These are phyloP conservation scores for Capniomyces stellatus DNA, from an alignment of 371 early-diverging fungal species.

Conservation along the genomic window DNA sequence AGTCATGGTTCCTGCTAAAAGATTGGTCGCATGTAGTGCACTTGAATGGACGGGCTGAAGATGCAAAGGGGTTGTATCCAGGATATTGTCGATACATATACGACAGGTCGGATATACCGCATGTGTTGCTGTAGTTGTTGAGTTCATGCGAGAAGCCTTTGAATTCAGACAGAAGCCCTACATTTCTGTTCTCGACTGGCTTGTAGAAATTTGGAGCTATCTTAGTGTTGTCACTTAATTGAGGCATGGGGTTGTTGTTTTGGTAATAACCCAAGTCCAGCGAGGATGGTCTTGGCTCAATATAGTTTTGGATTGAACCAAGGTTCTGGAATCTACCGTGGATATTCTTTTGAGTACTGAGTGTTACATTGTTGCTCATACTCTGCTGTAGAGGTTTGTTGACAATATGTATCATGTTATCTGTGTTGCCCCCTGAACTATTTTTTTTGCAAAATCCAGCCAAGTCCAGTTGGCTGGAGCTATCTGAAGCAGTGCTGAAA, in stretches of 20 bases:
- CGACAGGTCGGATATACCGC: background rate
- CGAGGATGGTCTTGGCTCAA: background rate
- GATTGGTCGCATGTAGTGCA: slow-evolving; percentile 52
- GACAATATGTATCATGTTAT: too few species aligned
- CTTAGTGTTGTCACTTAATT: background rate
- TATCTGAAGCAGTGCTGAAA: too few species aligned
- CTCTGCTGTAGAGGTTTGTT: too few species aligned
- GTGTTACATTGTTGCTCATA: background rate
- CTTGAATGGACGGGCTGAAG: slow-evolving; percentile 39
- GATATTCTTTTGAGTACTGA: background rate
- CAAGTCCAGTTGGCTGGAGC: too few species aligned
- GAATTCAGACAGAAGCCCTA: background rate
- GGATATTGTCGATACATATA: background rate
- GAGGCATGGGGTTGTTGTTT: background rate
- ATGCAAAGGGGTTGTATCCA: background rate
- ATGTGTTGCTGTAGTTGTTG: background rate
- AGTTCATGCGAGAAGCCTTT: background rate
- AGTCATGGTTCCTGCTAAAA: slow-evolving; percentile 71
- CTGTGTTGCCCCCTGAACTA: too few species aligned
- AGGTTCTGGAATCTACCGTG: background rate
- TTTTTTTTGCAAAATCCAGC: too few species aligned
- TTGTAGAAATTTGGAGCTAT: background rate
- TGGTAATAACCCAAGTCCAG: background rate
- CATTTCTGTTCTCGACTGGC: background rate
- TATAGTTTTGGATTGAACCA: background rate